A percentile compares a stretch with the other conserved stretches of the same genome.
Conservation (phyloP, 2,329 filamentous ascomycete species). For the Pyrenophora graminea region DNA sequence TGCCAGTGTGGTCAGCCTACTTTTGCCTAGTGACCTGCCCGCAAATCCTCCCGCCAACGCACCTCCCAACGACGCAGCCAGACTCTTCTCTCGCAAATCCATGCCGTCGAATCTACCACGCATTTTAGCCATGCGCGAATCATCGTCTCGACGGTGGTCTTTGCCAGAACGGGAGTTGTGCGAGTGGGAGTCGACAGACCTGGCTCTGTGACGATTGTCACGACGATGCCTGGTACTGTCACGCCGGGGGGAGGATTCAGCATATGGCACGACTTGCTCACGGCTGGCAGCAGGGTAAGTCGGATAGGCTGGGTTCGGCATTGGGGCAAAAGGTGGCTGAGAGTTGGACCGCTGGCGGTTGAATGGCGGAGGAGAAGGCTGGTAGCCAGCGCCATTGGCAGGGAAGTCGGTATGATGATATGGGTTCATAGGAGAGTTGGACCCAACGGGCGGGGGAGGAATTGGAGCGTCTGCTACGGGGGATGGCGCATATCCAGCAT, state of each 20-base stretch:
- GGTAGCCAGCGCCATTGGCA: conserved; percentile 22
- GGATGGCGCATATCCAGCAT: conserved; percentile 39
- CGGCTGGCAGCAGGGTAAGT: conserved; percentile 20
- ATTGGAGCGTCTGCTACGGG: conserved; percentile 23
- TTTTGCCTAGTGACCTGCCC: conserved; percentile 38
- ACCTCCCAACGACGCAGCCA: conserved; percentile 45
- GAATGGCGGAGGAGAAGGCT: conserved; percentile 41
- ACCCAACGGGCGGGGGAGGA: conserved; percentile 31
- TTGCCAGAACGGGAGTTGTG: conserved; percentile 34
- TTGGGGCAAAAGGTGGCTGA: conserved; percentile 32
- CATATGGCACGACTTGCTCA: conserved; percentile 24
- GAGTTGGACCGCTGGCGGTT: conserved; percentile 43
- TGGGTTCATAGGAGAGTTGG: conserved; percentile 30
- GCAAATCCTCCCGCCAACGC: conserved; percentile 46
- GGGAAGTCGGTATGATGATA: conserved; percentile 42
- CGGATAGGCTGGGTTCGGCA: conserved; percentile 21
- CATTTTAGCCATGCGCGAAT: conserved; percentile 37
- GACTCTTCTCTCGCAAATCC: conserved; percentile 37
- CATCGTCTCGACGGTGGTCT: conserved; percentile 37
- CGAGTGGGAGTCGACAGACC: conserved; percentile 44
- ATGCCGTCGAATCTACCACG: conserved; percentile 44
- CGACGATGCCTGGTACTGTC: conserved; percentile 34
- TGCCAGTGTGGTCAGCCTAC: conserved; percentile 44
- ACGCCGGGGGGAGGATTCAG: conserved; percentile 33
- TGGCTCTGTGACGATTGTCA: conserved; percentile 38